A percentile compares a stretch with the other conserved stretches of the same genome.
phyloP scores from a whole-genome alignment of 148 eudicot species.

The Chenopodium quinoa region DNA sequence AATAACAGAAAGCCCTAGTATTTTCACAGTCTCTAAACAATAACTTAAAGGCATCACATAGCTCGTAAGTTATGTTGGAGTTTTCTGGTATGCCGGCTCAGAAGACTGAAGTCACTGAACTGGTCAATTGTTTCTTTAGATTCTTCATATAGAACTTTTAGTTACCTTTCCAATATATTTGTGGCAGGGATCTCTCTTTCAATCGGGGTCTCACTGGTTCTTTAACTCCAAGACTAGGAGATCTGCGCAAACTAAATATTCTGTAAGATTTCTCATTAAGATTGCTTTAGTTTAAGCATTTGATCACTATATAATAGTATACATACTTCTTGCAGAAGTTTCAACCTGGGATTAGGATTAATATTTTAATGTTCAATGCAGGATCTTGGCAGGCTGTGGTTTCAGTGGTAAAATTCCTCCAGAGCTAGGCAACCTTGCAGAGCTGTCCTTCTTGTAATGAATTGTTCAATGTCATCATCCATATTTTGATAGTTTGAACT shows the following conservation, averaged over 20 bases:
- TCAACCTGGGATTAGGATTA: background rate
- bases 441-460: conserved; percentile 67
- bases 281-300: background rate
- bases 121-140: background rate
- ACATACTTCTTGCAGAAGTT: background rate
- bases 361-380: conserved; percentile 30
- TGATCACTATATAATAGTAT: background rate
- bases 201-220: conserved; percentile 74
- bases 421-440: conserved; percentile 70
- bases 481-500: background rate
- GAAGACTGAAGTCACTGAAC: background rate
- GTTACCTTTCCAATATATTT: background rate
- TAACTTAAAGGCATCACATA: background rate
- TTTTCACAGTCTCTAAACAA: conserved; percentile 2
- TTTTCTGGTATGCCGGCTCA: background rate
- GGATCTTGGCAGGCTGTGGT: conserved; percentile 87
- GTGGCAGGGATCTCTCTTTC: conserved; percentile 78
- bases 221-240: conserved; percentile 65
- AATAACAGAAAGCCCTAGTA: background rate
- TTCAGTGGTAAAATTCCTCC: conserved; percentile 77
- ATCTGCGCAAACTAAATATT: conserved; percentile 55
- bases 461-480: background rate
- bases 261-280: conserved; percentile 44
- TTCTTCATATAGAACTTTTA: background rate
- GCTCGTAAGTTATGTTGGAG: background rate